Base-by-base conservation (phyloP, 2,329 filamentous ascomycete species). In the Penicillium corylophilum region DNA sequence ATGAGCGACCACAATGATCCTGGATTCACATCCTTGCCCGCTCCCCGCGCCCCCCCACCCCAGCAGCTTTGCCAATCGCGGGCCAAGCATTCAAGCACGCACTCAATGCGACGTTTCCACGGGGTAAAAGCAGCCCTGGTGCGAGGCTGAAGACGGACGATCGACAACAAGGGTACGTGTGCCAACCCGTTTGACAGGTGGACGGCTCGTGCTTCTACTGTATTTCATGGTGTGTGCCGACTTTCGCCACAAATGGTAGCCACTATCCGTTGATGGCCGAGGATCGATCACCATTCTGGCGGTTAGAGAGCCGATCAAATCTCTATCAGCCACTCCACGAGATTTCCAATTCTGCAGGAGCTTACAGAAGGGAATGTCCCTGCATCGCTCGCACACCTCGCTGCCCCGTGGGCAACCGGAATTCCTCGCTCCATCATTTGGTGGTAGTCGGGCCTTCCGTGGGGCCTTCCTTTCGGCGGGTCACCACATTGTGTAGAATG, bases 131-230 rank as follows among this genome's bases (percentile, higher is more conserved):
- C 16, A 22, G 35, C 18, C 9, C 44, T 10, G 13, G 7, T 1
- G 13, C 16, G 28, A 46, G 16, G 16, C 35, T 28, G 16, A 4
- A 35, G n/a, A 9, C 10, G 29, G 9, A 36, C 28, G 50, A 48
- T 51, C 46, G 38, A 56, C 54, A n/a, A 36, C 46, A 54, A 50
- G 35, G 44, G 42, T 51, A 20, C 18, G 9, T 16, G 52, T 36
- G 24, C 15, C 44, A 52, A 41, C 39, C 22, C 9, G 36, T 39
- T 46, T 44, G 31, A 42, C 22, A 45, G 39, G 16, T 43, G 33
- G n/a, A 40, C 31, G 39, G 13, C 10, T 44, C 12, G 28, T 44
- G 44, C 49, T 26, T 40, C 18, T n/a, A n/a, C n/a, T n/a, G n/a
- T n/a, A n/a, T n/a, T n/a, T n/a, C n/a, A n/a, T n/a, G n/a, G n/a